Evolutionary conservation across 1,284 basidiomycete genomes (phyloP).

Genomic region (Sanghuangporus weigelae): DNA sequence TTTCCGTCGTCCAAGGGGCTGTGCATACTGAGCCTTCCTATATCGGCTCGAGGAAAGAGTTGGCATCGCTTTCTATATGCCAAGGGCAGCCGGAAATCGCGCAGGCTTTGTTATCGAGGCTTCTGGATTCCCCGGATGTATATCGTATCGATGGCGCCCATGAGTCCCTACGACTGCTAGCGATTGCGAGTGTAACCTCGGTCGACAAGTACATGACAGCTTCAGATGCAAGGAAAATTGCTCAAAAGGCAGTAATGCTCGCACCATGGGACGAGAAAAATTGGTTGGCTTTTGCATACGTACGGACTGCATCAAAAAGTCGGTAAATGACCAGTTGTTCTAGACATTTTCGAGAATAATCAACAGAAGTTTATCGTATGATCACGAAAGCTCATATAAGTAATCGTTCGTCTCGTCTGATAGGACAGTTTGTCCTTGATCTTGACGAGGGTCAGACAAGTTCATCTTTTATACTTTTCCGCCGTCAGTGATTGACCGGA

Average conservation of each 20-base stretch:
- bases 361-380: too few relatives aligned
- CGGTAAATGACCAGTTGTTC: background rate
- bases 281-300: conserved; percentile 60
- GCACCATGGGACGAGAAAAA: conserved; percentile 52
- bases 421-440: too few relatives aligned
- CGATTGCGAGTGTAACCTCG: conserved; percentile 33
- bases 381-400: too few relatives aligned
- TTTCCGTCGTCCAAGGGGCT: conserved; percentile 50
- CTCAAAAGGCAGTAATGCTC: conserved; percentile 66
- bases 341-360: too few relatives aligned
- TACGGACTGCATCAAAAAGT: conserved; percentile 23
- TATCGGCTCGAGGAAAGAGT: conserved; percentile 39
- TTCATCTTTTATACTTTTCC: too few relatives aligned
- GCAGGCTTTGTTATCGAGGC: conserved; percentile 31
- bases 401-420: too few relatives aligned
- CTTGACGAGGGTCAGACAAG: too few relatives aligned
- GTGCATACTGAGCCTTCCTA: conserved; percentile 52
- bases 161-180: conserved; percentile 39
- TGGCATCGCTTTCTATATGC: conserved; percentile 52
- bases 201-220: conserved; percentile 21
- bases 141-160: conserved; percentile 29
- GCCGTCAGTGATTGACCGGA: too few relatives aligned
- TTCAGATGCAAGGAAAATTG: conserved; percentile 34
- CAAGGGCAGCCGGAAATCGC: conserved; percentile 37
- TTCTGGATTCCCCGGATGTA: conserved; percentile 25